Evolutionary conservation across 306 rosid genomes (phyloP).

Genomic region (Cucumis cinereus): DNA sequence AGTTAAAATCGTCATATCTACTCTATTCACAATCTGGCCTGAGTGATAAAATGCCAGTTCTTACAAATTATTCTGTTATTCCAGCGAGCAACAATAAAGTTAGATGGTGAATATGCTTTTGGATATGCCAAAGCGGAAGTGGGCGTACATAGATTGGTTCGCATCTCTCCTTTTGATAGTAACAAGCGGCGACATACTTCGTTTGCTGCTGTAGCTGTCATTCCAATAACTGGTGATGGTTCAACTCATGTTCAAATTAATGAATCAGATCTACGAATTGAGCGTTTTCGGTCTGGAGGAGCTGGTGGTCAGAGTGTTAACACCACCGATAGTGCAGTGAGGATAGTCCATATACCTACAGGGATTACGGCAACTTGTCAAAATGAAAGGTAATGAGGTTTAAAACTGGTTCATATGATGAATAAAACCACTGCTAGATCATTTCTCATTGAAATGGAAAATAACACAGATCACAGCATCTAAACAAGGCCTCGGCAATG

Average conservation of each 20-base stretch:
- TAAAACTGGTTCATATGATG: neutral
- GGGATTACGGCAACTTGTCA: conserved; percentile 91
- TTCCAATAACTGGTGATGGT: conserved; percentile 66
- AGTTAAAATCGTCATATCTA: neutral
- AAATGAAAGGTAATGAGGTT: conserved; percentile 60
- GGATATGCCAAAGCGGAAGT: conserved; percentile 98
- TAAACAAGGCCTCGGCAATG: conserved; percentile 88
- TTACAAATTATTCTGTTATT: conserved; percentile 14
- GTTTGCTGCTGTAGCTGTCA: conserved; percentile 95
- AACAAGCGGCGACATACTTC: conserved; percentile 89
- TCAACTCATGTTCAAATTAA: conserved; percentile 64
- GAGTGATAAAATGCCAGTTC: neutral
- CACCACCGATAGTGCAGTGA: conserved; percentile 90
- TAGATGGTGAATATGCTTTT: conserved; percentile 88
- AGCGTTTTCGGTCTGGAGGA: conserved; percentile 83
- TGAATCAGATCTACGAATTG: conserved; percentile 92
- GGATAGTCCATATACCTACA: conserved; percentile 81
- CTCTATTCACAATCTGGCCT: neutral
- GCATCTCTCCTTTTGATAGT: conserved; percentile 93
- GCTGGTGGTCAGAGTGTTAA: conserved; percentile 94
- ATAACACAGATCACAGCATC: conserved; percentile 75
- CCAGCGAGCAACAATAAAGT: conserved; percentile 89
- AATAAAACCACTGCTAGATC: neutral
- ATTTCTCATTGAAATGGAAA: neutral
- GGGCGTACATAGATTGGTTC: conserved; percentile 91